Evolutionary conservation across 2,329 filamentous ascomycete species (phyloP).

Genomic region (Fusarium continuum): DNA sequence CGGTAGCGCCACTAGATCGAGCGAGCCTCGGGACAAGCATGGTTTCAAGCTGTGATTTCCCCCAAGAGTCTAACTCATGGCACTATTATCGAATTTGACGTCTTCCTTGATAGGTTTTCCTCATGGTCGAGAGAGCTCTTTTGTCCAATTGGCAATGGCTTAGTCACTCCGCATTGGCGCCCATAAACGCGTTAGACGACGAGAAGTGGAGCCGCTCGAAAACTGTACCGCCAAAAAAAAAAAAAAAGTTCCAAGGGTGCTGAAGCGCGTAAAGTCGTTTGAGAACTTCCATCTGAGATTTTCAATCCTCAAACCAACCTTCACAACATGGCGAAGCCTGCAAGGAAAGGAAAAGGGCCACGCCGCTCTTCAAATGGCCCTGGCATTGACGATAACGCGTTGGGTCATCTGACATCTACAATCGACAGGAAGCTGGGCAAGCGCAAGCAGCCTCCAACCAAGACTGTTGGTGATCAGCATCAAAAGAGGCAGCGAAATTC

Average conservation of each 20-base stretch:
- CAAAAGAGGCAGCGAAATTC: conserved; percentile 52
- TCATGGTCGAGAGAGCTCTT: conserved; percentile 13
- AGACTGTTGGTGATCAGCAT: conserved; percentile 46
- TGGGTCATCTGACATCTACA: conserved; percentile 64
- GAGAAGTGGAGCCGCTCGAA: conserved; percentile 26
- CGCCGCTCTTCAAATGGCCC: conserved; percentile 34
- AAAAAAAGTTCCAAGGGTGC: conserved; percentile 41
- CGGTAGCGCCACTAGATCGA: conserved; percentile 13
- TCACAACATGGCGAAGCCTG: conserved; percentile 48
- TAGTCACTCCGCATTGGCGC: conserved; percentile 23
- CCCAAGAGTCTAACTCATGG: background rate
- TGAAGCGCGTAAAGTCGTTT: conserved; percentile 16
- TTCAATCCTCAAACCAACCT: conserved; percentile 17
- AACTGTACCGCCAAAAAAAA: conserved; percentile 30
- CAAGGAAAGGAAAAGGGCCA: conserved; percentile 50
- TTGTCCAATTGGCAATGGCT: conserved; percentile 1
- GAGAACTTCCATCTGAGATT: conserved; percentile 35
- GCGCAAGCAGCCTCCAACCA: conserved; percentile 54
- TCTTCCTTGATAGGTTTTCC: conserved; percentile 4
- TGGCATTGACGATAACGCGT: conserved; percentile 59
- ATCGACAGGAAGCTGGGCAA: conserved; percentile 65
- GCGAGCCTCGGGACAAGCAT: conserved; percentile 33
- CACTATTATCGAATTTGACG: background rate
- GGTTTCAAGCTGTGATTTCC: background rate
- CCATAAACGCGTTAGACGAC: conserved; percentile 35